Conservation (phyloP, 345 rosid species). For the Pistacia vera region DNA sequence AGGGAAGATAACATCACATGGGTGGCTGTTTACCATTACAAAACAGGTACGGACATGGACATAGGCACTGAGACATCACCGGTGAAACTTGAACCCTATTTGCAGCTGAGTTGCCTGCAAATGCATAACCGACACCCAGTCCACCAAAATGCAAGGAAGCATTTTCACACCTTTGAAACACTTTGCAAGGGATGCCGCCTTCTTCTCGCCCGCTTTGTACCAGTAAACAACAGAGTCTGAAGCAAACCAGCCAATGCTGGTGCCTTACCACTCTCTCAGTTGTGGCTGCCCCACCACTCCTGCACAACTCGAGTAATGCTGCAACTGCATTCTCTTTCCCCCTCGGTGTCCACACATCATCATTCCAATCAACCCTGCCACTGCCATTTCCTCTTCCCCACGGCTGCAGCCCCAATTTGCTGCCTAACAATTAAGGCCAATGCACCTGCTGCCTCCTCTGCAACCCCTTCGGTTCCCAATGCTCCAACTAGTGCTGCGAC, state of each 20-base stretch:
- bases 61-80: slow-evolving; percentile 69
- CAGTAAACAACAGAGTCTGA: slow-evolving; percentile 75
- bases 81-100: slow-evolving; percentile 45
- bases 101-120: slow-evolving; percentile 55
- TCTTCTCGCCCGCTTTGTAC: slow-evolving; percentile 93
- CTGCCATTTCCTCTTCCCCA: slow-evolving; percentile 75
- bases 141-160: slow-evolving; percentile 56
- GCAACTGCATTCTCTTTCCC: slow-evolving; percentile 97
- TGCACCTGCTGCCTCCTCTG: slow-evolving; percentile 93
- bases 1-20: slow-evolving; percentile 12
- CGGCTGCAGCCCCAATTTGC: slow-evolving; percentile 72
- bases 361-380: slow-evolving; percentile 70
- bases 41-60: slow-evolving; percentile 71
- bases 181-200: slow-evolving; percentile 91
- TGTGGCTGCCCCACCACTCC: slow-evolving; percentile 71
- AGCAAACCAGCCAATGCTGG: slow-evolving; percentile 84
- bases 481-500: slow-evolving; percentile 74
- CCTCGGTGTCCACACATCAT: slow-evolving; percentile 92
- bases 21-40: slow-evolving; percentile 39
- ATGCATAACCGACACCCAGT: slow-evolving; percentile 60
- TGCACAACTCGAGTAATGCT: slow-evolving; percentile 89
- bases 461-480: slow-evolving; percentile 70
- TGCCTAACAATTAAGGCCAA: slow-evolving; percentile 85
- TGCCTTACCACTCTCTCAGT: slow-evolving; percentile 69
- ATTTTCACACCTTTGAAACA: slow-evolving; percentile 77